These are phyloP conservation scores for Chlorella variabilis DNA, from an alignment of 163 green algal genomes.

Conservation along the genomic window DNA sequence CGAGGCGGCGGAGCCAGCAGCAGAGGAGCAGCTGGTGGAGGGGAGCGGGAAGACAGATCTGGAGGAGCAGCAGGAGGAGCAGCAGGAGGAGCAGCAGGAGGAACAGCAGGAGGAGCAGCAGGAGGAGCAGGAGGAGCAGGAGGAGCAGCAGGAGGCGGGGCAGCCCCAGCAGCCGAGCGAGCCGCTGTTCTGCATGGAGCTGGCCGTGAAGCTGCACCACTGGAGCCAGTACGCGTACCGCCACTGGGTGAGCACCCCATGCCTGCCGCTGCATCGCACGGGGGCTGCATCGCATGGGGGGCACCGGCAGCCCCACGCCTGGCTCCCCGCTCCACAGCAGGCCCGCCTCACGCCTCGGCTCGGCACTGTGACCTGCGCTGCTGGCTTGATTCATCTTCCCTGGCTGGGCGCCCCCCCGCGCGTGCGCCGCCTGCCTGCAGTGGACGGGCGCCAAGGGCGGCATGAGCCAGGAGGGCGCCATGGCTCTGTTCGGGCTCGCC, in stretches of 20 bases:
- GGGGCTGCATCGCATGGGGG: no score
- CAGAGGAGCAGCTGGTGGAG: no score
- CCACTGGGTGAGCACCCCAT: not conserved
- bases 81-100: no score
- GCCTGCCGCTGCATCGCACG: not conserved
- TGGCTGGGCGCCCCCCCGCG: not conserved
- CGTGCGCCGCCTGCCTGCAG: not conserved
- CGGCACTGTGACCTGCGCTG: no score
- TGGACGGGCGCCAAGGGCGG: not conserved
- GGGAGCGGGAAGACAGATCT: no score
- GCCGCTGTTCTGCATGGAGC: slow-evolving; percentile 14
- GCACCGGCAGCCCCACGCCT: no score
- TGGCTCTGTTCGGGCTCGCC: not conserved
- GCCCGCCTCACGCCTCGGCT: no score
- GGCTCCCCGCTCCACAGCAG: no score
- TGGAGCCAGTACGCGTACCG: not conserved
- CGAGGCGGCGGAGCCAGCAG: no score
- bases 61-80: no score
- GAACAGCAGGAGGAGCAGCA: not conserved
- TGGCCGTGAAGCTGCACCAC: not conserved
- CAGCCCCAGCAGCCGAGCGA: not conserved
- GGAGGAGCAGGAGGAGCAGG: not conserved
- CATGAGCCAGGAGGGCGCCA: not conserved
- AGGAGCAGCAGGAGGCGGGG: not conserved
- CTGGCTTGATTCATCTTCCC: not conserved